phyloP scores from a whole-genome alignment of 352 stramenopile species.

The Globisporangium heterothallicum region DNA sequence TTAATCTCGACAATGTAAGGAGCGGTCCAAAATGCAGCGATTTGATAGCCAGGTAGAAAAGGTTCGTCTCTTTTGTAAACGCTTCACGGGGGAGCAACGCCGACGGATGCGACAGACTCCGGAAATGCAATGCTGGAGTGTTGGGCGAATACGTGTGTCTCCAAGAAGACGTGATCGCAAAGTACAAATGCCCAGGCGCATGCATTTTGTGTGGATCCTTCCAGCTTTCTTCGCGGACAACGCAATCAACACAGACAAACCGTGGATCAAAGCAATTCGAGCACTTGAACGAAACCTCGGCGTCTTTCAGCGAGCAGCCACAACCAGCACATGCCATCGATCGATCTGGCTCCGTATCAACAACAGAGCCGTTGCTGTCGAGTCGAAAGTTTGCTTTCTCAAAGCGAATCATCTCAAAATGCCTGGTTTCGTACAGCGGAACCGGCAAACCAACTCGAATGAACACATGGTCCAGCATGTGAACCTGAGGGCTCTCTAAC shows the following conservation, averaged over 20 bases:
- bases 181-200: constrained; percentile 60
- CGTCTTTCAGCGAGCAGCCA: constrained; percentile 23
- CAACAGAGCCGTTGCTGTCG: not conserved
- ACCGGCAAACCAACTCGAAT: constrained; percentile 55
- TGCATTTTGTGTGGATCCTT: constrained; percentile 49
- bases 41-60: constrained; percentile 64
- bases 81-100: constrained; percentile 51
- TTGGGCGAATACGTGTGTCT: constrained; percentile 24
- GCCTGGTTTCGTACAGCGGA: constrained; percentile 51
- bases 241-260: constrained; percentile 42
- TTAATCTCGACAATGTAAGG: constrained; percentile 43
- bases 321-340: constrained; percentile 25
- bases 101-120: constrained; percentile 38
- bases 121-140: constrained; percentile 25
- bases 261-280: constrained; percentile 49
- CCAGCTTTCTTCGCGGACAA: constrained; percentile 40
- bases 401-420: constrained; percentile 34
- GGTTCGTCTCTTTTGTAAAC: constrained; percentile 44
- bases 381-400: constrained; percentile 16
- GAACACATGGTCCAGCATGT: constrained; percentile 58
- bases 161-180: constrained; percentile 47
- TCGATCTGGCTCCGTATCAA: not conserved
- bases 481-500: constrained; percentile 12
- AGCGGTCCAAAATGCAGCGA: constrained; percentile 61
- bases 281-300: constrained; percentile 49